Percentiles rank a stretch among this genome's conserved stretches.
phyloP scores from a whole-genome alignment of 768 basidiomycete species.

The Mycena epipterygia region DNA sequence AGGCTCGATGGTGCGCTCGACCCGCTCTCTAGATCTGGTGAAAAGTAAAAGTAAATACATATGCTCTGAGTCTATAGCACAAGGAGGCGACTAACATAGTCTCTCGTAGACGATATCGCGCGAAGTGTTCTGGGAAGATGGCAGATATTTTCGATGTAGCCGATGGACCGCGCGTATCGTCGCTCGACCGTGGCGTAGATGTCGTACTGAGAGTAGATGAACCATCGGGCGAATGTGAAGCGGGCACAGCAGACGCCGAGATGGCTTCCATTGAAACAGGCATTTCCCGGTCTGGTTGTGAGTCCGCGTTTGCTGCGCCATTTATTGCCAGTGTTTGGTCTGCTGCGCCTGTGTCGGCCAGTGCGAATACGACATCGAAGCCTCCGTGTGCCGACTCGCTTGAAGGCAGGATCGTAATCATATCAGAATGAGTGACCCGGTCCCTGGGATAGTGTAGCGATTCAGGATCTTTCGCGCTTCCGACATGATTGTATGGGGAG shows the following conservation, averaged over 20 bases:
- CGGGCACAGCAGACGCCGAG: too few species aligned
- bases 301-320: too few species aligned
- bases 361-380: not conserved
- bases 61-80: not conserved
- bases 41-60: not conserved
- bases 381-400: not conserved
- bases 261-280: too few species aligned
- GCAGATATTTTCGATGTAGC: not conserved
- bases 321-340: too few species aligned
- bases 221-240: not conserved
- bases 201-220: too few species aligned
- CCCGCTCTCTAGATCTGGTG: not conserved
- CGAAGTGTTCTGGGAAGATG: conserved; percentile 15
- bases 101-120: not conserved
- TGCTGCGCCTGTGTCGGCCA: not conserved
- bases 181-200: not conserved
- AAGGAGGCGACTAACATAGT: conserved; percentile 4
- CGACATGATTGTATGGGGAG: not conserved
- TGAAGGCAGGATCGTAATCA: too few species aligned
- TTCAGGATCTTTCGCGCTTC: not conserved
- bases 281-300: too few species aligned
- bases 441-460: too few species aligned
- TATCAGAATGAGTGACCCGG: too few species aligned
- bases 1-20: not conserved
- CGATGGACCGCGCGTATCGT: too few species aligned